Evolutionary conservation across 2,329 filamentous ascomycete genomes (phyloP).

Genomic region (Didymella lethalis): DNA sequence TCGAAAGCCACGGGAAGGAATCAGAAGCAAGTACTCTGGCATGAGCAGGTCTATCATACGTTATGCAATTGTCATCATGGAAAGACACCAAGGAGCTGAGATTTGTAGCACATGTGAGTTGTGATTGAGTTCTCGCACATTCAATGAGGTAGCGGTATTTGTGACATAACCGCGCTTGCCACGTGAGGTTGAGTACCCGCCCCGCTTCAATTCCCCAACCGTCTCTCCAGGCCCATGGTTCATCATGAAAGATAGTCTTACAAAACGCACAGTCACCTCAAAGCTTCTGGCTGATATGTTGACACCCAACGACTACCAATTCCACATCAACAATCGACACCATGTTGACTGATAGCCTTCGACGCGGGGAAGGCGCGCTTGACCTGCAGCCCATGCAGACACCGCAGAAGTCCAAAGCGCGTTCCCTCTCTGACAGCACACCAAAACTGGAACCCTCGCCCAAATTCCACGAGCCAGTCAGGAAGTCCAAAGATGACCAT

Average conservation of each 20-base stretch:
- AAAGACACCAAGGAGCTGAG: no score
- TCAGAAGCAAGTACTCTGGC: no score
- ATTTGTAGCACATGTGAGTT: not conserved
- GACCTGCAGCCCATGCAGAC: constrained; percentile 27
- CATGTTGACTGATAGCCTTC: constrained; percentile 35
- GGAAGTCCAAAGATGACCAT: constrained; percentile 56
- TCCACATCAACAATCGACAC: constrained; percentile 22
- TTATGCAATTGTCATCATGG: not conserved
- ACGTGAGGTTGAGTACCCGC: constrained; percentile 37
- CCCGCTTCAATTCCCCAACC: constrained; percentile 33
- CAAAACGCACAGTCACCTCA: constrained; percentile 19
- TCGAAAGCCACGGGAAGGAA: not conserved
- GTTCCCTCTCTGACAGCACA: constrained; percentile 56
- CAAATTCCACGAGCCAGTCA: constrained; percentile 52
- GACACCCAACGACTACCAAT: constrained; percentile 19
- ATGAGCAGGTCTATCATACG: not conserved
- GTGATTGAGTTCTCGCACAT: not conserved
- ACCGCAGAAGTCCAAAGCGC: constrained; percentile 52
- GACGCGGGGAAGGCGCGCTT: constrained; percentile 32
- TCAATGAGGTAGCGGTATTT: constrained; percentile 3
- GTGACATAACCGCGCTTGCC: constrained; percentile 23
- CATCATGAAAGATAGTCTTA: constrained; percentile 17
- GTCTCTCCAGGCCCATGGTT: constrained; percentile 14
- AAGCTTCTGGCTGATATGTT: constrained; percentile 37
- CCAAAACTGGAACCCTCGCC: constrained; percentile 56